A percentile compares a stretch with the other conserved stretches of the same genome.
These are phyloP conservation scores for Chlorella sp. DNA, from an alignment of 139 green algal species.

Conservation along the genomic window DNA sequence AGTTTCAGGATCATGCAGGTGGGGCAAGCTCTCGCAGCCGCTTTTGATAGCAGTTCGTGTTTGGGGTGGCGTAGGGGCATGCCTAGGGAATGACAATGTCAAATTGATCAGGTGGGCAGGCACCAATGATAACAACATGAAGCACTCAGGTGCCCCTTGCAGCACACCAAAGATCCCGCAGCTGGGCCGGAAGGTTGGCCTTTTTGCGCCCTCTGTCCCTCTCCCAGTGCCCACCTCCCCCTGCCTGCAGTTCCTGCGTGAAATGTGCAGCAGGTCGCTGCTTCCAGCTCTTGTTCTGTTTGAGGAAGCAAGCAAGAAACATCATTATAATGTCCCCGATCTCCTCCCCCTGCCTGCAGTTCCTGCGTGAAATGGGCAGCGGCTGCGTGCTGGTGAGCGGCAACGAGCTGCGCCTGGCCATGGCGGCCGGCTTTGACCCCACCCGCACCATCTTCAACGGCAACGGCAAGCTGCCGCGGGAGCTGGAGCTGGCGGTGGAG, in stretches of 20 bases:
- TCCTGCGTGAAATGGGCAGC: conserved; percentile 71
- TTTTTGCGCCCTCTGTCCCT: too few species aligned
- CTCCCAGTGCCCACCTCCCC: neutral
- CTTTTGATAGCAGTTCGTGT: too few species aligned
- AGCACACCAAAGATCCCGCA: too few species aligned
- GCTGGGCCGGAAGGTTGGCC: too few species aligned
- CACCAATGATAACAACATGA: neutral
- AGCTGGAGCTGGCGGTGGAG: conserved; percentile 90
- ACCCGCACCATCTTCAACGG: conserved; percentile 90
- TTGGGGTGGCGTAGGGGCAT: too few species aligned
- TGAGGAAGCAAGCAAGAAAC: neutral
- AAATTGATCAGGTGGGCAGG: neutral
- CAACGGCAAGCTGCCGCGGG: conserved; percentile 95
- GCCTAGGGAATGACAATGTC: too few species aligned
- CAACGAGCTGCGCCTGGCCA: conserved; percentile 93
- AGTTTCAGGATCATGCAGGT: conserved; percentile 89
- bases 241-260: conserved; percentile 41
- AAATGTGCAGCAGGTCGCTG: conserved; percentile 81
- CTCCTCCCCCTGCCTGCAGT: conserved; percentile 16
- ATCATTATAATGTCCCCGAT: too few species aligned
- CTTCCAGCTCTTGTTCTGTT: conserved; percentile 38
- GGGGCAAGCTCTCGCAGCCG: too few species aligned
- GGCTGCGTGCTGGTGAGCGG: conserved; percentile 94
- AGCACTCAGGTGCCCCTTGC: too few species aligned
- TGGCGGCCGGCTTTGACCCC: conserved; percentile 90